Evolutionary conservation across 306 rosid species (phyloP).

Genomic region (Adenanthera pavonina): DNA sequence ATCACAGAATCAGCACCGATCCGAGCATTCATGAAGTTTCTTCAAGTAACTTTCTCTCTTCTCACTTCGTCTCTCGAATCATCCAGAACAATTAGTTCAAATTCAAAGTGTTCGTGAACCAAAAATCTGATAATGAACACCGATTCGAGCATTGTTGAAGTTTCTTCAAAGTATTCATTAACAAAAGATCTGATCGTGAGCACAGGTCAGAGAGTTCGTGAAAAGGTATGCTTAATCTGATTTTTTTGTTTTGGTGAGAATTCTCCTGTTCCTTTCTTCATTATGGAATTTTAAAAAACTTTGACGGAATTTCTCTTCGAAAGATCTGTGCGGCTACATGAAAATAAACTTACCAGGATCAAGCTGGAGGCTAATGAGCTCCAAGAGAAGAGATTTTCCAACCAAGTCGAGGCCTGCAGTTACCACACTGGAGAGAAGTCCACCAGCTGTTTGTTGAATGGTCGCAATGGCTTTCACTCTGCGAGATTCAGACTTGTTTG

Average conservation of each 20-base stretch:
- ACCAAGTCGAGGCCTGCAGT: slow-evolving; percentile 18
- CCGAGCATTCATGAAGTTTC: neutral
- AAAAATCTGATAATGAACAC: neutral
- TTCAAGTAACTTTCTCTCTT: neutral
- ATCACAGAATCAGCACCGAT: no score
- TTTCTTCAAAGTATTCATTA: no score
- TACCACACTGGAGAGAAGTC: slow-evolving; percentile 12
- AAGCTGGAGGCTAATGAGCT: slow-evolving; percentile 43
- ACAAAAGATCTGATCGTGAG: no score
- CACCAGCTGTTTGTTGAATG: slow-evolving; percentile 27
- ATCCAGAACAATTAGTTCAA: neutral
- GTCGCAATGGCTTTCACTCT: slow-evolving; percentile 41
- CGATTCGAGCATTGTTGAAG: neutral
- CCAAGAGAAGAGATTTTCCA: slow-evolving; percentile 45
- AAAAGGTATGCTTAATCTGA: neutral
- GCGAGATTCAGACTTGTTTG: neutral
- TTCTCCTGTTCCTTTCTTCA: neutral
- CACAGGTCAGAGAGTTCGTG: neutral
- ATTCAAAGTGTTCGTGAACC: neutral
- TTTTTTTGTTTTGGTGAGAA: neutral
- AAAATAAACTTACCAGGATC: slow-evolving; percentile 43
- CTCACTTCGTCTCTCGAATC: neutral
- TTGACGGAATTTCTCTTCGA: neutral
- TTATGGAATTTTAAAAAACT: neutral
- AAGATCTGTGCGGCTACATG: neutral